phyloP scores from a whole-genome alignment of 192 early-diverging fungal genomes.

The Coemansia umbellata region DNA sequence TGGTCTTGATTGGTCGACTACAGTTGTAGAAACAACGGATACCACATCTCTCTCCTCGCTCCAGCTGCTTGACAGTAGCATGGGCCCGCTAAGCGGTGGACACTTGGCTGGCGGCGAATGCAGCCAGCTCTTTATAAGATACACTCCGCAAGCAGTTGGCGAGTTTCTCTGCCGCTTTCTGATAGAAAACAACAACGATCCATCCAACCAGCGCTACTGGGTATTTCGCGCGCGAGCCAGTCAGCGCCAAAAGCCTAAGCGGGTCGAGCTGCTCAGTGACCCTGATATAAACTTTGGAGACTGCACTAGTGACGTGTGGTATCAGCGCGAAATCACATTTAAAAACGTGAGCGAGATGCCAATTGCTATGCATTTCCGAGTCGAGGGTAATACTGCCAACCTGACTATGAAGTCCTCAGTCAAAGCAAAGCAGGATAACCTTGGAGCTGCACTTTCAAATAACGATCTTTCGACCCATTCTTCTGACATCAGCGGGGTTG shows the following conservation, averaged over 20 bases:
- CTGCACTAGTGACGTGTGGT: constrained; percentile 87
- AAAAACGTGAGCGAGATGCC: constrained; percentile 75
- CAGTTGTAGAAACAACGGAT: constrained; percentile 34
- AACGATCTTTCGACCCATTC: too few relatives aligned
- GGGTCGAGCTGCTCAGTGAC: constrained; percentile 64
- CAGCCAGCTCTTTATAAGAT: constrained; percentile 73
- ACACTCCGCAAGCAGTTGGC: constrained; percentile 81
- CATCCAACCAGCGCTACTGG: constrained; percentile 73
- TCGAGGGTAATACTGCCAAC: constrained; percentile 38
- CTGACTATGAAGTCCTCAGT: constrained; percentile 24
- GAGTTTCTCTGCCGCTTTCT: constrained; percentile 89
- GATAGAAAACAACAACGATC: constrained; percentile 88
- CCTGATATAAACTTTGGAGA: constrained; percentile 86
- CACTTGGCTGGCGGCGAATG: constrained; percentile 65
- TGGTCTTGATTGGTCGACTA: constrained; percentile 77
- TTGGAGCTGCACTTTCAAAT: too few relatives aligned
- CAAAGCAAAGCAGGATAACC: not conserved
- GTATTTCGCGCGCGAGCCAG: constrained; percentile 71
- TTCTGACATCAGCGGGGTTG: not conserved
- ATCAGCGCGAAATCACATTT: constrained; percentile 70
- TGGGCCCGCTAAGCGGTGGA: constrained; percentile 16
- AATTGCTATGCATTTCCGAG: constrained; percentile 70
- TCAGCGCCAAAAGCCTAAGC: constrained; percentile 65
- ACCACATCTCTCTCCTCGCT: constrained; percentile 20
- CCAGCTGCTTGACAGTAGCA: constrained; percentile 13